phyloP scores from a whole-genome alignment of 164 flowering plant species.

The Chimonanthus salicifolius region DNA sequence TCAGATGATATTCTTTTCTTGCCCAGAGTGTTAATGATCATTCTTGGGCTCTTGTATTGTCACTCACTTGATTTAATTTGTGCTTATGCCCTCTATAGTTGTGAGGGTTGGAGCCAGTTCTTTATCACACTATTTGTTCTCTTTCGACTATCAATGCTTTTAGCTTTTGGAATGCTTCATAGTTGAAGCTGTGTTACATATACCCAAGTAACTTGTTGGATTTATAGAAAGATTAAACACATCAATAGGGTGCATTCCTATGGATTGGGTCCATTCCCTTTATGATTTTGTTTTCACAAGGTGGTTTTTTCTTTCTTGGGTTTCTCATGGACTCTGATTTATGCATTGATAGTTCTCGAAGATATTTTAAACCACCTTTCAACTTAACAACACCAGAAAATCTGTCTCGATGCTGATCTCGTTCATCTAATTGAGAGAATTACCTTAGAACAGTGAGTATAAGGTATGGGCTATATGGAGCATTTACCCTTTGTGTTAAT shows the following conservation, averaged over 20 bases:
- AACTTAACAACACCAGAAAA: neutral
- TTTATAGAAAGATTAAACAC: neutral
- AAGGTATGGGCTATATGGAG: neutral
- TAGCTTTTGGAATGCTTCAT: neutral
- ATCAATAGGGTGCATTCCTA: neutral
- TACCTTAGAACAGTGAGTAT: neutral
- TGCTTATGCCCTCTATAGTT: neutral
- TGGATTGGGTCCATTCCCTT: neutral
- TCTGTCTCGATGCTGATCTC: neutral
- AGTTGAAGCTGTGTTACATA: neutral
- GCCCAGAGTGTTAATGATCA: neutral
- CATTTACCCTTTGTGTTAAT: neutral
- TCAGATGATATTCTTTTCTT: neutral
- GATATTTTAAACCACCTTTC: neutral
- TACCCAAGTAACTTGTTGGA: neutral
- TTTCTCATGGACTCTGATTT: neutral
- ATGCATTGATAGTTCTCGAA: neutral
- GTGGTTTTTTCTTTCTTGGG: neutral
- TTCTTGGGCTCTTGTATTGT: neutral
- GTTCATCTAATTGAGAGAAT: neutral
- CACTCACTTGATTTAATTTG: conserved; percentile 1
- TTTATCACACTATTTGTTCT: too few relatives aligned
- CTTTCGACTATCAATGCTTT: neutral
- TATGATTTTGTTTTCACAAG: neutral
- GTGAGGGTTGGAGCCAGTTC: neutral